A percentile compares a stretch with the other conserved stretches of the same genome.
phyloP scores from a whole-genome alignment of 768 basidiomycete species.

The Asterophora parasitica region DNA sequence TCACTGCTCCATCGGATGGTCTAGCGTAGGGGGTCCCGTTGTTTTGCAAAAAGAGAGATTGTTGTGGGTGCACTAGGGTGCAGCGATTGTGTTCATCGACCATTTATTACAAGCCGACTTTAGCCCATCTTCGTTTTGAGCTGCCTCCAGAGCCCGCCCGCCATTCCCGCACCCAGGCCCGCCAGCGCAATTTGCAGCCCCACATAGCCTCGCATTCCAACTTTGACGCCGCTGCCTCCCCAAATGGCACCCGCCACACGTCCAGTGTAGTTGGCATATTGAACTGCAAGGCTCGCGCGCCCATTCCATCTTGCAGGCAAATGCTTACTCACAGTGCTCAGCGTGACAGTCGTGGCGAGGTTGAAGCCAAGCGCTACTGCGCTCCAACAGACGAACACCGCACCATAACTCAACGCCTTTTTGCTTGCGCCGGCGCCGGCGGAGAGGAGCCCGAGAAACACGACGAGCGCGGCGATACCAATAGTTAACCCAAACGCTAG shows the following conservation, averaged over 20 bases:
- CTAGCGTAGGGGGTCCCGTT: too few species aligned
- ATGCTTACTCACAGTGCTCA: constrained; percentile 65
- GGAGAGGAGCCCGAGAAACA: constrained; percentile 42
- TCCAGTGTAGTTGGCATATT: constrained; percentile 67
- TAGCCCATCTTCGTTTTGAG: constrained; percentile 59
- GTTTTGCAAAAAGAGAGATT: too few species aligned
- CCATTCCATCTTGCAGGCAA: constrained; percentile 60
- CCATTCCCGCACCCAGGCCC: constrained; percentile 52
- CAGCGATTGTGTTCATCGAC: too few species aligned
- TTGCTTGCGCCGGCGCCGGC: constrained; percentile 19
- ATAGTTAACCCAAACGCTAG: constrained; percentile 48
- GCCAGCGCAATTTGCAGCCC: constrained; percentile 58
- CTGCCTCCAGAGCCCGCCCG: constrained; percentile 53
- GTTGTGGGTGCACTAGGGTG: too few species aligned
- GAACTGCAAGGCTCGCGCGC: constrained; percentile 52
- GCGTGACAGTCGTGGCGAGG: constrained; percentile 63
- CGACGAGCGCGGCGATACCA: constrained; percentile 48
- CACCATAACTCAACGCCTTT: constrained; percentile 31
- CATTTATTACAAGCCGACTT: background rate
- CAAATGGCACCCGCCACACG: constrained; percentile 62
- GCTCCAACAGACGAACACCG: constrained; percentile 49
- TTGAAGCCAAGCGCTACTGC: constrained; percentile 70
- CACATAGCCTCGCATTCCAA: constrained; percentile 59
- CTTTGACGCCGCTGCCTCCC: constrained; percentile 56
- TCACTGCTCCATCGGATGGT: too few species aligned